phyloP scores from a whole-genome alignment of 83 land plant genomes.

The Picea abies region DNA sequence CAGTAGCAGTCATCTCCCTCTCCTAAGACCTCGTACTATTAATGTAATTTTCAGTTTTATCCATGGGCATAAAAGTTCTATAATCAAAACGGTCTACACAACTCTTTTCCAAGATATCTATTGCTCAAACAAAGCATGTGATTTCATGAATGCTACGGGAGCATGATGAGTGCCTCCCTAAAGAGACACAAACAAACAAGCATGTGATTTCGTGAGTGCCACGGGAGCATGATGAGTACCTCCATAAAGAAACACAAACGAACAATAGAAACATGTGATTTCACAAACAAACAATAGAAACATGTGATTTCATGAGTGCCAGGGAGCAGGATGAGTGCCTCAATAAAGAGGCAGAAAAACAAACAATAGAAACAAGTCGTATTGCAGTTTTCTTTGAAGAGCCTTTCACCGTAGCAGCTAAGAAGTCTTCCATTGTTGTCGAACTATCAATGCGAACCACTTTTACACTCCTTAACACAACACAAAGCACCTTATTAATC shows the following conservation, averaged over 20 bases:
- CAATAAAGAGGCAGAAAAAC: no score
- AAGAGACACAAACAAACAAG: slow-evolving; percentile 8
- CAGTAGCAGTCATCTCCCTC: neutral
- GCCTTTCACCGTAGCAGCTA: slow-evolving; percentile 52
- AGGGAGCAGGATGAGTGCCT: no score
- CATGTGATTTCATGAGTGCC: no score
- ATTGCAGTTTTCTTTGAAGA: slow-evolving; percentile 56
- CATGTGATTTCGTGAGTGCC: no score
- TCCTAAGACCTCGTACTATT: neutral
- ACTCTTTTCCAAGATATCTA: slow-evolving; percentile 40
- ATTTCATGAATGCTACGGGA: slow-evolving; percentile 65
- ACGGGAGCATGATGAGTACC: no score
- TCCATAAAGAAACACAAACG: no score
- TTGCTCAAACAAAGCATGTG: slow-evolving; percentile 49
- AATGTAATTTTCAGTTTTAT: neutral
- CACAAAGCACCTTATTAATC: no score
- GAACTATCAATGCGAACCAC: slow-evolving; percentile 67
- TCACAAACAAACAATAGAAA: no score
- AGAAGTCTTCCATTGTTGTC: slow-evolving; percentile 60
- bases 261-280: no score
- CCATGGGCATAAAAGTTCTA: neutral
- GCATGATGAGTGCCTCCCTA: slow-evolving; percentile 60
- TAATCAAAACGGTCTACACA: slow-evolving; percentile 19
- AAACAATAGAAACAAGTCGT: slow-evolving; percentile 58
- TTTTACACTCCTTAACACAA: slow-evolving; percentile 27